A percentile compares a stretch with the other conserved stretches of the same genome.
These are phyloP conservation scores for Whalleya microplaca DNA, from an alignment of 2,329 filamentous ascomycete species.

Conservation along the genomic window DNA sequence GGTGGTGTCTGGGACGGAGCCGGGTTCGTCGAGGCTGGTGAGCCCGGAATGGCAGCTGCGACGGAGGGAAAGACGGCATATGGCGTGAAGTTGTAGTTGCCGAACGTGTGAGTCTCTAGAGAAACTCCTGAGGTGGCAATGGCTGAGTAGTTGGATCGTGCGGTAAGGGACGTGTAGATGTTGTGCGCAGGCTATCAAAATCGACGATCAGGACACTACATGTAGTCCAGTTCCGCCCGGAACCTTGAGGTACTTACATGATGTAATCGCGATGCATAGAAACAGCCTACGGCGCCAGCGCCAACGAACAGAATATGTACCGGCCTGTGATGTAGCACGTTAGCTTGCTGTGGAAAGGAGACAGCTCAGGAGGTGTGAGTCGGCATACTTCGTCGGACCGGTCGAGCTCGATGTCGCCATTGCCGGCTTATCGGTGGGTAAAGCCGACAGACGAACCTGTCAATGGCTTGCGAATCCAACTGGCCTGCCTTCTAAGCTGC, in stretches of 20 bases:
- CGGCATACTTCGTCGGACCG: conserved; percentile 4
- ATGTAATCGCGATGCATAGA: conserved; percentile 72
- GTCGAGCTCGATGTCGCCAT: not conserved
- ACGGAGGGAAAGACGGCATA: conserved; percentile 65
- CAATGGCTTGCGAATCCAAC: not conserved
- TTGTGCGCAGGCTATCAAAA: conserved; percentile 49
- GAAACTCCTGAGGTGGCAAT: conserved; percentile 65
- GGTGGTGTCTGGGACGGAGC: conserved; percentile 9
- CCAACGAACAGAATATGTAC: conserved; percentile 68
- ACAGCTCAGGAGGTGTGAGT: not conserved
- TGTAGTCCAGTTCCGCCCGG: not conserved
- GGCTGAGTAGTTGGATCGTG: conserved; percentile 72
- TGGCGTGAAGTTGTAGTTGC: conserved; percentile 67
- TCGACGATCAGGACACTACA: conserved; percentile 2
- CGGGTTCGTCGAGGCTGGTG: conserved; percentile 13
- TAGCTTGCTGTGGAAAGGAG: conserved; percentile 2
- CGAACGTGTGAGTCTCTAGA: conserved; percentile 68
- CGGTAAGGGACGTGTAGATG: conserved; percentile 69
- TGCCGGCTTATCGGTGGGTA: not conserved
- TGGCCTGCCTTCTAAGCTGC: not conserved
- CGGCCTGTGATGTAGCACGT: conserved; percentile 37
- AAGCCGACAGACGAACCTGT: not conserved
- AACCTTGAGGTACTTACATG: conserved; percentile 45
- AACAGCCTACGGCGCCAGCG: conserved; percentile 72
- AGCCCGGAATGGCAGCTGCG: conserved; percentile 51